Evolutionary conservation across 768 basidiomycete genomes (phyloP).

Genomic region (Kwoniella europaea): DNA sequence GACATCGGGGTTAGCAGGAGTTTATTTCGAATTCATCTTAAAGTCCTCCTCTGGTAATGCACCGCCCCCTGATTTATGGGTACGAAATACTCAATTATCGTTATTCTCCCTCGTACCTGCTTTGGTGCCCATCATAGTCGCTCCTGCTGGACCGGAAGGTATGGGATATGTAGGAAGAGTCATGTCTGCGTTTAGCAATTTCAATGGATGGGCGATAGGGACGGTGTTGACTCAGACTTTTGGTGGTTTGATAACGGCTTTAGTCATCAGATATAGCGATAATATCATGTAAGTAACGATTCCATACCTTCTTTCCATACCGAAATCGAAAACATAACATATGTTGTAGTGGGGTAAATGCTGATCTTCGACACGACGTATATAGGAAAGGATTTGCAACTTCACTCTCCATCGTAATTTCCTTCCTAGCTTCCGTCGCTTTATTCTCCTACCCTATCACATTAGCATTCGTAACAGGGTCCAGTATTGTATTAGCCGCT

Average conservation of each 20-base stretch:
- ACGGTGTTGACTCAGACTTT: slow-evolving; percentile 86
- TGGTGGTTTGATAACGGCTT: slow-evolving; percentile 87
- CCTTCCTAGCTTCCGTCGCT: slow-evolving; percentile 87
- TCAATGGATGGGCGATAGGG: slow-evolving; percentile 88
- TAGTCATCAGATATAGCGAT: slow-evolving; percentile 93
- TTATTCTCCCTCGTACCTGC: slow-evolving; percentile 92
- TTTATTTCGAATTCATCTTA: slow-evolving; percentile 97
- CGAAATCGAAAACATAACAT: neutral
- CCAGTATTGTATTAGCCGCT: slow-evolving; percentile 78
- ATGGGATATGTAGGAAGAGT: slow-evolving; percentile 41
- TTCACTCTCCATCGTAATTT: slow-evolving; percentile 88
- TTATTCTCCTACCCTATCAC: slow-evolving; percentile 90
- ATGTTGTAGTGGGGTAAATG: neutral
- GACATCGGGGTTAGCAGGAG: slow-evolving; percentile 93
- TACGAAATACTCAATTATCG: slow-evolving; percentile 93
- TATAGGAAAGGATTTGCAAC: slow-evolving; percentile 87
- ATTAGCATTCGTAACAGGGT: slow-evolving; percentile 81
- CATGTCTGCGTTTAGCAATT: slow-evolving; percentile 73
- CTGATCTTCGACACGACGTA: neutral
- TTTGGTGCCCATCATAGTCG: slow-evolving; percentile 73
- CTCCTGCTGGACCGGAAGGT: slow-evolving; percentile 54
- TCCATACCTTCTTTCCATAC: too few relatives aligned
- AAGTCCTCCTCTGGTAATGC: slow-evolving; percentile 67
- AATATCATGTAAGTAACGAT: slow-evolving; percentile 61
- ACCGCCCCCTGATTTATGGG: slow-evolving; percentile 74